Evolutionary conservation across 805 yeast species (phyloP).

Genomic region (Metschnikowia continentalis): DNA sequence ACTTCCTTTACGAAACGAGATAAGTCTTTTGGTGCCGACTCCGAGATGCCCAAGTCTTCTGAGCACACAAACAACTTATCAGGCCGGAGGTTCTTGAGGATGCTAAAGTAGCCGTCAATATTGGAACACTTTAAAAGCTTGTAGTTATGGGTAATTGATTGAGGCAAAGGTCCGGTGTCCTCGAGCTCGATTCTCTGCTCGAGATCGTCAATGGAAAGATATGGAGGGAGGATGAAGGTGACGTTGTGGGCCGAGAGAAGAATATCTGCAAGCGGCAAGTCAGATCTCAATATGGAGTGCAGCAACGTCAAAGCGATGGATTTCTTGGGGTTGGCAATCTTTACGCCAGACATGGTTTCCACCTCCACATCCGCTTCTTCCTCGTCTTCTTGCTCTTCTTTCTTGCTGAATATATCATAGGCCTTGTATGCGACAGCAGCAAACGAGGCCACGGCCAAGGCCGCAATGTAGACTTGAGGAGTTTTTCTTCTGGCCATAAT

Average conservation of each 20-base stretch:
- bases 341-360: background rate
- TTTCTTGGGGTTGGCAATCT: conserved; percentile 23
- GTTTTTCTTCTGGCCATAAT: conserved; percentile 19
- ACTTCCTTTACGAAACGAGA: conserved; percentile 36
- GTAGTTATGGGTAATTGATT: conserved; percentile 28
- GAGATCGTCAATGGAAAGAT: conserved; percentile 37
- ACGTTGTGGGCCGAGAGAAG: conserved; percentile 35
- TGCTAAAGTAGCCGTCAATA: conserved; percentile 37
- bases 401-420: conserved; percentile 19
- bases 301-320: conserved; percentile 40
- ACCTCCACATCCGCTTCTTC: background rate
- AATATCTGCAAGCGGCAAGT: conserved; percentile 37
- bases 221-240: conserved; percentile 42
- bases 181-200: conserved; percentile 17
- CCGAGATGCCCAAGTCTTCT: conserved; percentile 38
- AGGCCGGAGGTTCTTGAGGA: conserved; percentile 38
- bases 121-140: conserved; percentile 38
- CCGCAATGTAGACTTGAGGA: conserved; percentile 30
- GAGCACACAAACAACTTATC: conserved; percentile 39
- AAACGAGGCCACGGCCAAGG: conserved; percentile 33
- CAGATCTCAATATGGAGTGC: conserved; percentile 35
- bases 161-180: conserved; percentile 17
- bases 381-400: background rate
- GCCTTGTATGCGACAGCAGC: conserved; percentile 32
- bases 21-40: conserved; percentile 30